Evolutionary conservation across 148 eudicot genomes (phyloP).

Genomic region (Amaranthus hypochondriacus): DNA sequence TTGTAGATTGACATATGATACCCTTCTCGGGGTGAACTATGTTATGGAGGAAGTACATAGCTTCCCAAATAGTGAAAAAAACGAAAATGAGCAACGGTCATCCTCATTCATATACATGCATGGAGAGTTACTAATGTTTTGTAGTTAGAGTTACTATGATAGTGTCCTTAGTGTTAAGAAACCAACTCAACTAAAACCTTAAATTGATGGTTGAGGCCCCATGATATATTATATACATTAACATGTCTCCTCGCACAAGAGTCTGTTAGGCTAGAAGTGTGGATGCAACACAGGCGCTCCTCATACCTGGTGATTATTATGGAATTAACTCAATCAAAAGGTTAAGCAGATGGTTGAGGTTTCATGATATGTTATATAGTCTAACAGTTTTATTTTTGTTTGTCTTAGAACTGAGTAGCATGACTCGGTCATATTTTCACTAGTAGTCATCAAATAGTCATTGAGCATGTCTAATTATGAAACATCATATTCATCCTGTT

Average conservation of each 20-base stretch:
- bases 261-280: too few relatives aligned
- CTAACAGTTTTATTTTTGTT: neutral
- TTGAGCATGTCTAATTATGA: constrained; percentile 1
- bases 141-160: constrained; percentile 3
- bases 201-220: too few relatives aligned
- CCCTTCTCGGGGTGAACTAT: constrained; percentile 15
- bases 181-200: too few relatives aligned
- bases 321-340: too few relatives aligned
- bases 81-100: constrained; percentile 16
- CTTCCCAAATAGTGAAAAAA: constrained; percentile 16
- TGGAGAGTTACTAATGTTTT: constrained; percentile 6
- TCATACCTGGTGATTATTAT: too few relatives aligned
- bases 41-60: constrained; percentile 12
- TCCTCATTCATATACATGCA: constrained; percentile 8
- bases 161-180: neutral
- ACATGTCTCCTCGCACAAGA: too few relatives aligned
- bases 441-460: neutral
- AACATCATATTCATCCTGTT: neutral
- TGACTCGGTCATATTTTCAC: constrained; percentile 1
- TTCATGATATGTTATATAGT: too few relatives aligned
- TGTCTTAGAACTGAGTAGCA: neutral
- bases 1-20: constrained; percentile 25
- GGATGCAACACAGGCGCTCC: too few relatives aligned
- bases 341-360: too few relatives aligned
- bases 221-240: too few relatives aligned